These are phyloP conservation scores for Cladosporium oxysporum DNA, from an alignment of 2,329 filamentous ascomycete species.

Conservation along the genomic window DNA sequence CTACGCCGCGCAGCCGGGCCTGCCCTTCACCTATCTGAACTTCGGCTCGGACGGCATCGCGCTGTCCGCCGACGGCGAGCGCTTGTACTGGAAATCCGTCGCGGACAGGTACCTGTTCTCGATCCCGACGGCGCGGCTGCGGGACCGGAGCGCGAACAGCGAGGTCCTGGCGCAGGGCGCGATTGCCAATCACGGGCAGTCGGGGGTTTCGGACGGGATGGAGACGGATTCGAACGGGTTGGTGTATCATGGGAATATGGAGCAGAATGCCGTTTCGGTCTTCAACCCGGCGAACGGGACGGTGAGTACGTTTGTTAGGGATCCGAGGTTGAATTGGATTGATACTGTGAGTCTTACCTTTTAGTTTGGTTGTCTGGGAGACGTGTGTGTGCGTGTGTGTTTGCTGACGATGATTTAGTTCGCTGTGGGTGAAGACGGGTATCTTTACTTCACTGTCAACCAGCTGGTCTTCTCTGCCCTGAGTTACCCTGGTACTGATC, in stretches of 20 bases:
- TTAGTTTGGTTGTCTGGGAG: background rate
- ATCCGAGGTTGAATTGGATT: slow-evolving; percentile 52
- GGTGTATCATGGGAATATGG: slow-evolving; percentile 54
- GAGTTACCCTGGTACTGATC: slow-evolving; percentile 46
- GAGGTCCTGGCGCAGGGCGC: slow-evolving; percentile 49
- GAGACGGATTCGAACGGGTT: slow-evolving; percentile 54
- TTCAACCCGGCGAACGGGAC: slow-evolving; percentile 51
- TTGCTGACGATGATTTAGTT: slow-evolving; percentile 25
- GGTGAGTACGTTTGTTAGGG: slow-evolving; percentile 47
- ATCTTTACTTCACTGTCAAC: slow-evolving; percentile 57
- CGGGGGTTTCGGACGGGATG: slow-evolving; percentile 54
- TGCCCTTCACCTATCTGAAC: slow-evolving; percentile 41
- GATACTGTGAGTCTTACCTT: slow-evolving; percentile 42
- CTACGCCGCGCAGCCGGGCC: slow-evolving; percentile 44
- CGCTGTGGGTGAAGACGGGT: slow-evolving; percentile 45
- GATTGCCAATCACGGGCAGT: slow-evolving; percentile 48
- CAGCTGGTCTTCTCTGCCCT: slow-evolving; percentile 45
- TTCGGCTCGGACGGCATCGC: slow-evolving; percentile 56
- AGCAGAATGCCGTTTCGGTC: slow-evolving; percentile 51
- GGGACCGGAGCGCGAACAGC: slow-evolving; percentile 39
- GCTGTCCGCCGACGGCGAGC: slow-evolving; percentile 50
- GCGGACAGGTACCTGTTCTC: slow-evolving; percentile 49
- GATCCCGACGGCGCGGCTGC: slow-evolving; percentile 47
- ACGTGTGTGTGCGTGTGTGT: background rate
- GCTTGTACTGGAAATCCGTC: slow-evolving; percentile 50